Percentiles rank a stretch among this genome's conserved stretches.
Evolutionary conservation across 2,329 filamentous ascomycete species (phyloP).

Genomic region (Pestalotiopsis sp.): DNA sequence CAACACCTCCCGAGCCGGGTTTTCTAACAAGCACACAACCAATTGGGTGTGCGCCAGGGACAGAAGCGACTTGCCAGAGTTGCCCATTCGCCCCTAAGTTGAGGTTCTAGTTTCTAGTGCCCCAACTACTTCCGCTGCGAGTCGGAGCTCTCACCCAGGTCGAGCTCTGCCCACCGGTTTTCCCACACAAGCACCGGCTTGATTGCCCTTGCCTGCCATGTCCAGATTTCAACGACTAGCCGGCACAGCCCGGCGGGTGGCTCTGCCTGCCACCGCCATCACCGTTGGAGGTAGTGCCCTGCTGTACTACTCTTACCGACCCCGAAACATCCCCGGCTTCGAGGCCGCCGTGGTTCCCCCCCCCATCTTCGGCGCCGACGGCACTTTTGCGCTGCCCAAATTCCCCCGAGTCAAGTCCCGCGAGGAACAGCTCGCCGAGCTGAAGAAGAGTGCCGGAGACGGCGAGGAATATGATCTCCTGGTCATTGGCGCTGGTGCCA

Average conservation of each 20-base stretch:
- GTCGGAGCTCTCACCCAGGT: conserved; percentile 10
- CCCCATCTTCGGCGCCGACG: conserved; percentile 69
- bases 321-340: conserved; percentile 71
- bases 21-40: not conserved
- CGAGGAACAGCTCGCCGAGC: conserved; percentile 64
- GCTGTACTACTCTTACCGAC: conserved; percentile 62
- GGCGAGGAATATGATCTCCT: conserved; percentile 67
- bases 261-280: conserved; percentile 43
- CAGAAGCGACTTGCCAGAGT: not conserved
- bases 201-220: conserved; percentile 21
- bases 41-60: not conserved
- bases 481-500: conserved; percentile 72
- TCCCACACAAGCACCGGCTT: not conserved
- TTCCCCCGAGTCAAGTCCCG: conserved; percentile 67
- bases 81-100: not conserved
- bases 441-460: conserved; percentile 49
- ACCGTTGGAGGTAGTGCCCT: conserved; percentile 45
- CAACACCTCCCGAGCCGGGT: not conserved
- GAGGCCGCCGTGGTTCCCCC: conserved; percentile 71
- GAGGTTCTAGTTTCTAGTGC: not conserved
- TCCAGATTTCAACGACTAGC: conserved; percentile 31
- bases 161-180: conserved; percentile 8
- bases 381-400: conserved; percentile 66
- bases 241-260: conserved; percentile 43
- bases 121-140: not conserved